Percentiles rank a stretch among this genome's conserved stretches.
Conservation (phyloP, 2,329 filamentous ascomycete species). For the Colletotrichum lentis region DNA sequence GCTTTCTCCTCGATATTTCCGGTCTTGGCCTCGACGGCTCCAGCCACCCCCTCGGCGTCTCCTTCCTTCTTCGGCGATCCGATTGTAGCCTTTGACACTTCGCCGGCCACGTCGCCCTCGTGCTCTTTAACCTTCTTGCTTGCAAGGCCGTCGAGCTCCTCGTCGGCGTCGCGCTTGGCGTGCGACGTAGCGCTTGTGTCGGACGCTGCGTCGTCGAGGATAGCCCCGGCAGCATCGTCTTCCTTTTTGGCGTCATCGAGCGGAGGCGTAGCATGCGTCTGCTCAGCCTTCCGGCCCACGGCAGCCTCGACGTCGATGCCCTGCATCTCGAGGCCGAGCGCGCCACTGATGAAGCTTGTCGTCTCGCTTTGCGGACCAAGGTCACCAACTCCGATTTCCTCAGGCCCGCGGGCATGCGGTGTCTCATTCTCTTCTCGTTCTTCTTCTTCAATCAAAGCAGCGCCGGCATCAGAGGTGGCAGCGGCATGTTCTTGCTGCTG, state of each 20-base stretch:
- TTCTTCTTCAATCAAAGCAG: conserved; percentile 58
- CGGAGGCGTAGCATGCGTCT: conserved; percentile 41
- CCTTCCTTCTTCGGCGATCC: neutral
- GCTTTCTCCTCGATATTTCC: conserved; percentile 14
- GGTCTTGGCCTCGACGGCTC: conserved; percentile 16
- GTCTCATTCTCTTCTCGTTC: conserved; percentile 68
- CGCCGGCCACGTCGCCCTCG: conserved; percentile 33
- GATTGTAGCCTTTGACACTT: conserved; percentile 18
- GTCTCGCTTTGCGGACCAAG: conserved; percentile 74
- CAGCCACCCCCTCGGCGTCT: conserved; percentile 24
- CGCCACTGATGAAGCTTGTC: conserved; percentile 49
- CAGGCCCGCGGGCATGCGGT: conserved; percentile 85
- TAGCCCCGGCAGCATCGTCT: conserved; percentile 32
- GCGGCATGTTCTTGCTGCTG: conserved; percentile 39
- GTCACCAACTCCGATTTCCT: conserved; percentile 85
- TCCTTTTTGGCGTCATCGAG: conserved; percentile 40
- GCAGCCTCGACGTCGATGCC: conserved; percentile 69
- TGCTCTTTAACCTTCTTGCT: conserved; percentile 62
- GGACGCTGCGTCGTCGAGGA: conserved; percentile 42
- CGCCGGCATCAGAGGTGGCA: conserved; percentile 11
- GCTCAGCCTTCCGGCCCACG: conserved; percentile 61
- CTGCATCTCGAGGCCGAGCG: conserved; percentile 57
- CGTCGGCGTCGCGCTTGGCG: conserved; percentile 66
- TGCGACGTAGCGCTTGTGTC: conserved; percentile 48
- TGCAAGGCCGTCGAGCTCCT: conserved; percentile 50